These are phyloP conservation scores for Backusella psychrophila DNA, from an alignment of 192 early-diverging fungal genomes.

Conservation along the genomic window DNA sequence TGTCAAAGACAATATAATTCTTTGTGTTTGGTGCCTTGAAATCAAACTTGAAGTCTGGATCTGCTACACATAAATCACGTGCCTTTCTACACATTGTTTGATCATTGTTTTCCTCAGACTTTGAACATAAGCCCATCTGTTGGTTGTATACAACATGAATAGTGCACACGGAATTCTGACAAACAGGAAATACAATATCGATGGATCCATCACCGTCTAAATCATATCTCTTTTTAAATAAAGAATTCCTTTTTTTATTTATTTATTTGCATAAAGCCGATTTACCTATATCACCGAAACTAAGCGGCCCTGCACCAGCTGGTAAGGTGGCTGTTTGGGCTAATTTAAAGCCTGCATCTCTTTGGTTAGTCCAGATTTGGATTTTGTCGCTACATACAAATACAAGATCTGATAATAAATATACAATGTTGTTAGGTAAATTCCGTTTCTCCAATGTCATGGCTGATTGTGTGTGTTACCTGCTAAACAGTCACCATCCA, in stretches of 20 bases:
- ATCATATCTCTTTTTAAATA: not conserved
- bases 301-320: constrained; percentile 65
- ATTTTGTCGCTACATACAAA: constrained; percentile 12
- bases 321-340: constrained; percentile 62
- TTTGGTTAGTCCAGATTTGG: not conserved
- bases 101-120: constrained; percentile 36
- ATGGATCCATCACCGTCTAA: constrained; percentile 86
- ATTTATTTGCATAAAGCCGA: not conserved
- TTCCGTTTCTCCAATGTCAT: not conserved
- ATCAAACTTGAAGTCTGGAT: constrained; percentile 69
- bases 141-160: constrained; percentile 81
- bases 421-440: not conserved
- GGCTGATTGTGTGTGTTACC: constrained; percentile 39
- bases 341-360: constrained; percentile 67
- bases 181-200: constrained; percentile 78
- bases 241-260: not conserved
- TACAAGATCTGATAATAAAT: not conserved
- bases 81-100: constrained; percentile 53
- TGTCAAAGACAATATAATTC: constrained; percentile 42
- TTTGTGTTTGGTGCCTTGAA: constrained; percentile 30
- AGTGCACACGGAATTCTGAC: constrained; percentile 48
- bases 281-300: constrained; percentile 86
- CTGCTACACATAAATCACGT: constrained; percentile 71
- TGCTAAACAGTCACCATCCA: constrained; percentile 89
- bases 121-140: constrained; percentile 76